Evolutionary conservation across 106 monocot genomes (phyloP).

Genomic region (Triglochin maritima): DNA sequence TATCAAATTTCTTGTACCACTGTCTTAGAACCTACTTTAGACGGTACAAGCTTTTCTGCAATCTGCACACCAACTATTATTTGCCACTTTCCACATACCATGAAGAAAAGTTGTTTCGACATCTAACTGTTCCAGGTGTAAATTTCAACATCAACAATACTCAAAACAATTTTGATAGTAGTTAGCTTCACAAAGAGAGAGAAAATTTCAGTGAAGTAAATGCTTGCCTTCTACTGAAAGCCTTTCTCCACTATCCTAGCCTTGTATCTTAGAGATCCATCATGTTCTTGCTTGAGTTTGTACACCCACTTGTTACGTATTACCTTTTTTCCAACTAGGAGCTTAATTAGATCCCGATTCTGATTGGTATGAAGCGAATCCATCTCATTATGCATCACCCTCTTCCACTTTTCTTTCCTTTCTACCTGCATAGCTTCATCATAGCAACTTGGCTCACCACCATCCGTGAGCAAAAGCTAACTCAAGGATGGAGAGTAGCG

Average conservation of each 20-base stretch:
- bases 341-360: background rate
- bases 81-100: background rate
- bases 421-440: background rate
- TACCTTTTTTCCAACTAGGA: background rate
- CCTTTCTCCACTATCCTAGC: background rate
- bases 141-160: too few species aligned
- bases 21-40: too few species aligned
- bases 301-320: too few species aligned
- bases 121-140: background rate
- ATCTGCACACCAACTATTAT: too few species aligned
- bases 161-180: too few species aligned
- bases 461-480: background rate
- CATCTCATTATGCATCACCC: background rate
- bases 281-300: background rate
- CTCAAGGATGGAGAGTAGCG: background rate
- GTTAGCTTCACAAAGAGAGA: too few species aligned
- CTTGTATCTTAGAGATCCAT: background rate
- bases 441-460: background rate
- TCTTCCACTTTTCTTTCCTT: background rate
- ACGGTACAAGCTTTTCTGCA: too few species aligned
- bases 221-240: background rate
- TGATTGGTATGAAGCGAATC: background rate
- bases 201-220: background rate
- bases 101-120: background rate
- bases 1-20: too few species aligned